These are phyloP conservation scores for Cornus florida DNA, from an alignment of 148 eudicot species.

Conservation along the genomic window DNA sequence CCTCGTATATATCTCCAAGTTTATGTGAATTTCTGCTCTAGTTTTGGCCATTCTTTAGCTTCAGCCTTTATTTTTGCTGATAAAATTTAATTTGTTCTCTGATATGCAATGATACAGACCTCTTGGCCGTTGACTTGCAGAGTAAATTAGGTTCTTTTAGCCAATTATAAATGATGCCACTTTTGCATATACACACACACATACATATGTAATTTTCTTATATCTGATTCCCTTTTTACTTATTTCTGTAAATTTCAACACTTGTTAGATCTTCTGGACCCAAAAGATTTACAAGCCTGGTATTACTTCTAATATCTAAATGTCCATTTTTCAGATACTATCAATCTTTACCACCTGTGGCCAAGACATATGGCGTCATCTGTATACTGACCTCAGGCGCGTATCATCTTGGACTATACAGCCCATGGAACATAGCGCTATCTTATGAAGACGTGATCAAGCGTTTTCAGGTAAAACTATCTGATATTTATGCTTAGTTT, in stretches of 20 bases:
- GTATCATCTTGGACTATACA: constrained; percentile 18
- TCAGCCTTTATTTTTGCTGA: too few species aligned
- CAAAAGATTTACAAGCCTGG: background rate
- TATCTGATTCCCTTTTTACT: background rate
- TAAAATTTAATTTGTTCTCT: too few species aligned
- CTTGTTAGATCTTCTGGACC: background rate
- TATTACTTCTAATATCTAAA: background rate
- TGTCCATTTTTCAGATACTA: constrained; percentile 30
- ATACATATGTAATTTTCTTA: too few species aligned
- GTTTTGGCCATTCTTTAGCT: too few species aligned
- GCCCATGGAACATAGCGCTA: constrained; percentile 6
- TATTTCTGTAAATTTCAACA: background rate
- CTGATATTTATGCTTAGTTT: background rate
- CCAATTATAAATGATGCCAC: too few species aligned
- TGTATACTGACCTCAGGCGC: constrained; percentile 34
- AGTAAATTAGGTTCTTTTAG: too few species aligned
- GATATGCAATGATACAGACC: too few species aligned
- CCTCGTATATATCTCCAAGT: too few species aligned
- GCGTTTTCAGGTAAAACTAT: constrained; percentile 30
- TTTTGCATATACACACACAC: too few species aligned
- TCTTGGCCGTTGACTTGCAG: too few species aligned
- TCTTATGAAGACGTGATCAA: constrained; percentile 28
- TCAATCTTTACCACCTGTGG: constrained; percentile 33
- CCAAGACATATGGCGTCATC: constrained; percentile 37
- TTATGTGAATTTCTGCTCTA: too few species aligned